Conservation (phyloP, 2,329 filamentous ascomycete species). For the Aspergillus clavatus region DNA sequence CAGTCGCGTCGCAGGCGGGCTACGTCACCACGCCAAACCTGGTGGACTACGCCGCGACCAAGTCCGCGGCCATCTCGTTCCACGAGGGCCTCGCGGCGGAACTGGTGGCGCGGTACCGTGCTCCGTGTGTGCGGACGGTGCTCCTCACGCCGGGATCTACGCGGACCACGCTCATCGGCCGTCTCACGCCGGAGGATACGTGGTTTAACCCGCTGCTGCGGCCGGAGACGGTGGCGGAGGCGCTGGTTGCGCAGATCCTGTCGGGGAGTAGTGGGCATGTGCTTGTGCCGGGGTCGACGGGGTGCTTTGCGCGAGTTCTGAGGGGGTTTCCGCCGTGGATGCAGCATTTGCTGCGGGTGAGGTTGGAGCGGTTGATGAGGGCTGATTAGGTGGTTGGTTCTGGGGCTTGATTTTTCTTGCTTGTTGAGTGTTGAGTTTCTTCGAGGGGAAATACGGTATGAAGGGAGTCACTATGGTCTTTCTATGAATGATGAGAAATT, state of each 20-base stretch:
- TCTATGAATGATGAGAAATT: no score
- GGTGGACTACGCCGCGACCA: conserved; percentile 64
- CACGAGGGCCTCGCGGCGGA: conserved; percentile 62
- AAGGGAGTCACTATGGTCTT: no score
- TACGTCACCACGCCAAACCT: conserved; percentile 59
- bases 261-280: conserved; percentile 55
- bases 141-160: conserved; percentile 61
- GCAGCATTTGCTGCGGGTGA: conserved; percentile 49
- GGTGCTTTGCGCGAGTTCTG: conserved; percentile 39
- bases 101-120: conserved; percentile 56
- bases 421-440: neutral
- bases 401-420: neutral
- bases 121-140: conserved; percentile 59
- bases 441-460: no score
- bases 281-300: conserved; percentile 48
- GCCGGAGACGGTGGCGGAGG: conserved; percentile 61
- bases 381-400: neutral
- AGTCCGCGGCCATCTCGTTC: conserved; percentile 62
- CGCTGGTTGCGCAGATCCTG: conserved; percentile 57
- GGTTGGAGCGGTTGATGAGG: conserved; percentile 25
- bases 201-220: conserved; percentile 54
- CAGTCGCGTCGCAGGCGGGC: conserved; percentile 60
- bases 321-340: conserved; percentile 60
- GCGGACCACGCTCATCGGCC: conserved; percentile 57
- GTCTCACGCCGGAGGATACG: conserved; percentile 48